Base-by-base conservation (phyloP, 2,329 filamentous ascomycete species). In the Colletotrichum cuscutae region DNA sequence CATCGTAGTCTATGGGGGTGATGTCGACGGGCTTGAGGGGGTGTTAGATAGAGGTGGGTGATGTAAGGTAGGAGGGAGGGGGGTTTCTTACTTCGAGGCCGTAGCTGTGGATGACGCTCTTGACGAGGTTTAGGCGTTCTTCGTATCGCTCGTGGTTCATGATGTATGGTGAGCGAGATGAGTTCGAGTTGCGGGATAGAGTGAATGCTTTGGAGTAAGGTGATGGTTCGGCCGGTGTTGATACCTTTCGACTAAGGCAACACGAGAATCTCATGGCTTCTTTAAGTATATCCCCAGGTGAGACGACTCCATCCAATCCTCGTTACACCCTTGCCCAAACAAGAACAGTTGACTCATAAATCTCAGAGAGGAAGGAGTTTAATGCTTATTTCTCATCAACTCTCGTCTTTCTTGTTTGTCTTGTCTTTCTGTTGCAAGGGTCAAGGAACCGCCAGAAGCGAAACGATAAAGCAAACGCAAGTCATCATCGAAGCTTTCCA, bases 101-200 rank as follows among this genome's bases (percentile, higher is more conserved):
- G 5, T 68, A 62, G 3, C 22, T 22, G 2, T 22, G 6, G 3
- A 63, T 12, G 12, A 59, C 58, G 24, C 19, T 49, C 8, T 13
- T 58, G 19, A 58, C 68, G 1, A 71, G 30, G 4, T 57, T 24
- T 11, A 71, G 64, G 11, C 49, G 64, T 5, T 68, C 35, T 37
- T 71, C 26, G 2, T 56, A 71, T 9, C 52, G 13, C 37, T 52
- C 57, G 35, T 71, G 28, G n/a, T 52, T 42, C 64, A 68, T 71
- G 26, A 1, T 53, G 22, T 5, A 26, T 5, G 6, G 22, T 22
- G 28, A 5, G 5, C 26, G 7, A 37, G 12, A 54, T 22, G 11
- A 52, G 19, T 12, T 19, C 13, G n/a, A 19, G 3, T 49, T 5
- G 15, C 13, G 19, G 30, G 61, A 9, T 62, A 13, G 46, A 11